Evolutionary conservation across 345 rosid species (phyloP).

Genomic region (Eucalyptus curtisii): DNA sequence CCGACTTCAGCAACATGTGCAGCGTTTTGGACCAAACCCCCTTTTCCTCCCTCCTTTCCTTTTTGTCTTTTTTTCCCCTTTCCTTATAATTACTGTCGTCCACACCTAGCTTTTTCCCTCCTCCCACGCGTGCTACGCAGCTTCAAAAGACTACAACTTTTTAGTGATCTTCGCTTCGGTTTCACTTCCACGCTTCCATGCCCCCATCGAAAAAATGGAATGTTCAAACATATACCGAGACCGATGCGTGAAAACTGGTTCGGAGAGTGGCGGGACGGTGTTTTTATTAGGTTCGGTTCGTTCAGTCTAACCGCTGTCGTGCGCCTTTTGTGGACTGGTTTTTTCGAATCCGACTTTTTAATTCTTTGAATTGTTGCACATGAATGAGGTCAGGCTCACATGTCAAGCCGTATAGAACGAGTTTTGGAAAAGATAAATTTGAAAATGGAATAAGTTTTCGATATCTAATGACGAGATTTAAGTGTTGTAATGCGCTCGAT

Average conservation of each 20-base stretch:
- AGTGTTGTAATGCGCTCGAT: rapidly evolving
- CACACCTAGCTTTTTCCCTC: neutral
- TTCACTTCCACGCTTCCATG: neutral
- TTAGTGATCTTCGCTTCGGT: neutral
- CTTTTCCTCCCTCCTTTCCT: neutral
- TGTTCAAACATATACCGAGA: neutral
- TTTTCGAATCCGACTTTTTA: neutral
- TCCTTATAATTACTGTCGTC: neutral
- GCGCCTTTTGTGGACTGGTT: neutral
- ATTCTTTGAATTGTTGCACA: neutral
- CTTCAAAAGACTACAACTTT: neutral
- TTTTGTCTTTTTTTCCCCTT: neutral
- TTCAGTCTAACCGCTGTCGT: neutral
- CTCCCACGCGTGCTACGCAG: neutral
- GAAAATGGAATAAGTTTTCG: neutral
- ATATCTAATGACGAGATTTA: neutral
- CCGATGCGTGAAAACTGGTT: neutral
- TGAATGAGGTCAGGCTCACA: neutral
- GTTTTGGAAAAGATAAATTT: neutral
- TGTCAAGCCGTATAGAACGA: neutral
- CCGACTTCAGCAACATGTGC: neutral
- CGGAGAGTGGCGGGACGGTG: too few species aligned
- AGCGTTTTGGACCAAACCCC: neutral
- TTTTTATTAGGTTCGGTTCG: neutral
- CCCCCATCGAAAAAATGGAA: neutral